A percentile compares a stretch with the other conserved stretches of the same genome.
phyloP scores from a whole-genome alignment of 2,329 filamentous ascomycete species.

The Ilyonectria mors-panacis region DNA sequence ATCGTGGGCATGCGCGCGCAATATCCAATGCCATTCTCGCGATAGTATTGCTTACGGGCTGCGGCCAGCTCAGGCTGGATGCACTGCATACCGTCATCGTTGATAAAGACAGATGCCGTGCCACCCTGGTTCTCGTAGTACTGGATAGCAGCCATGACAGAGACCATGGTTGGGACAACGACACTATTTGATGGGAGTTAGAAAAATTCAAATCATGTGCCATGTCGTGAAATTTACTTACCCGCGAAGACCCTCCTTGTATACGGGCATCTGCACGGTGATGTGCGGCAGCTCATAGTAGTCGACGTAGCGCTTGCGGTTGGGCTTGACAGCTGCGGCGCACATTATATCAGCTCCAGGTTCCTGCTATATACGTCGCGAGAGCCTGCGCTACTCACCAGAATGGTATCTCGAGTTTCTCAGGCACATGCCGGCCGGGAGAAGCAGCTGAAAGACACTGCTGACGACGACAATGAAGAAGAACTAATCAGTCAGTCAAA shows the following conservation, averaged over 20 bases:
- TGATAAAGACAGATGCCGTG: slow-evolving; percentile 77
- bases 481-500: slow-evolving; percentile 32
- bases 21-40: slow-evolving; percentile 71
- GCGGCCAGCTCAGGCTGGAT: slow-evolving; percentile 65
- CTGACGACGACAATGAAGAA: slow-evolving; percentile 49
- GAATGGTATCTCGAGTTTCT: slow-evolving; percentile 48
- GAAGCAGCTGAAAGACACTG: slow-evolving; percentile 44
- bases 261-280: slow-evolving; percentile 63
- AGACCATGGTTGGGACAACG: slow-evolving; percentile 70
- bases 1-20: slow-evolving; percentile 66
- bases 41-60: slow-evolving; percentile 68
- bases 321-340: slow-evolving; percentile 41
- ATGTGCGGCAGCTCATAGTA: slow-evolving; percentile 60
- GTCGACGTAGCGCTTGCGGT: slow-evolving; percentile 44
- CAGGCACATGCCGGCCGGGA: slow-evolving; percentile 45
- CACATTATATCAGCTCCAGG: not conserved
- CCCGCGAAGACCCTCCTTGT: slow-evolving; percentile 55
- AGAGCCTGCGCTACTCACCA: slow-evolving; percentile 14
- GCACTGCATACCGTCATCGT: slow-evolving; percentile 78
- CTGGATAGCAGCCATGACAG: slow-evolving; percentile 70
- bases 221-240: not conserved
- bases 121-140: slow-evolving; percentile 75
- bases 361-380: not conserved
- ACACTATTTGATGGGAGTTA: slow-evolving; percentile 45
- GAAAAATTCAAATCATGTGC: not conserved